A percentile compares a stretch with the other conserved stretches of the same genome.
These are phyloP conservation scores for Phytophthora citricola DNA, from an alignment of 352 stramenopile species.

Conservation along the genomic window DNA sequence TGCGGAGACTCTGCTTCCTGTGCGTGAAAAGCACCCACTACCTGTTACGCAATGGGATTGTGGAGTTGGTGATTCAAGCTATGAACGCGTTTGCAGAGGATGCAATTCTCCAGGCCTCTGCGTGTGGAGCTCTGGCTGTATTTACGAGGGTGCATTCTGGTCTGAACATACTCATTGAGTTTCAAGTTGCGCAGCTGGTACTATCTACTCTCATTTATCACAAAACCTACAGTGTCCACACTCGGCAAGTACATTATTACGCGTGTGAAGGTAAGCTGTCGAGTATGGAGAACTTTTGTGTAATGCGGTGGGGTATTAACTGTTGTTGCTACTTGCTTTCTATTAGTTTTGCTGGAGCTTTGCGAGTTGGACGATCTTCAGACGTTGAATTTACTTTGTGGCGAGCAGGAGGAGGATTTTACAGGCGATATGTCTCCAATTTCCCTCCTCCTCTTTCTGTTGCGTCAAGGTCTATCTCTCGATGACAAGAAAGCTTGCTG, in stretches of 20 bases:
- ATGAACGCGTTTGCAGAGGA: constrained; percentile 80
- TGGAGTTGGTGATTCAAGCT: constrained; percentile 56
- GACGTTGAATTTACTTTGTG: constrained; percentile 63
- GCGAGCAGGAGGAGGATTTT: constrained; percentile 38
- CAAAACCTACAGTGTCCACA: constrained; percentile 86
- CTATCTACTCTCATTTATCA: constrained; percentile 76
- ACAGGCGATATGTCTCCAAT: constrained; percentile 62
- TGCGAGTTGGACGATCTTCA: constrained; percentile 70
- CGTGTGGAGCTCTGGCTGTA: constrained; percentile 76
- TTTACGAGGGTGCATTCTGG: constrained; percentile 69
- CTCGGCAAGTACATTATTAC: constrained; percentile 86
- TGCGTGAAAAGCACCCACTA: constrained; percentile 65
- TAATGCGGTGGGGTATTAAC: constrained; percentile 1
- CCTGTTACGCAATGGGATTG: constrained; percentile 57
- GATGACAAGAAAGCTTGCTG: constrained; percentile 87
- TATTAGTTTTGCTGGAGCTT: constrained; percentile 69
- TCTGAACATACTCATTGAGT: constrained; percentile 57
- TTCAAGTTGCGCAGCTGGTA: constrained; percentile 64
- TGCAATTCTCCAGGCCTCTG: constrained; percentile 80
- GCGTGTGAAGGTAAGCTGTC: constrained; percentile 65
- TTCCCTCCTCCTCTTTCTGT: constrained; percentile 73
- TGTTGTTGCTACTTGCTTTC: constrained; percentile 1
- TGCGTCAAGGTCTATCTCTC: constrained; percentile 72
- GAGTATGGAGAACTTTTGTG: background rate
- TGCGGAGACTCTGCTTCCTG: constrained; percentile 78